phyloP scores from a whole-genome alignment of 2,329 filamentous ascomycete species.

The Botrytis paeoniae region DNA sequence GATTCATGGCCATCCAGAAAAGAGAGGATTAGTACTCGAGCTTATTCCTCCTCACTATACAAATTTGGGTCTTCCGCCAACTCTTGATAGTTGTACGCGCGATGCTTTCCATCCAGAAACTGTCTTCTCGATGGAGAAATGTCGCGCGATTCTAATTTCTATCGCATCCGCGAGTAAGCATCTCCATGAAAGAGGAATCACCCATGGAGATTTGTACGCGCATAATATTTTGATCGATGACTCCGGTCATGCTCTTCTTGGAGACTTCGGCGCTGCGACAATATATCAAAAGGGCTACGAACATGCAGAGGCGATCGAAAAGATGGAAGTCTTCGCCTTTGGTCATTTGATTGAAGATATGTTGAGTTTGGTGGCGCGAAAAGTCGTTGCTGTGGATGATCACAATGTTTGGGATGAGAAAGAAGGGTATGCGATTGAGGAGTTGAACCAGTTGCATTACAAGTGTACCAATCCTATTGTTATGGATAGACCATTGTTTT shows the following conservation, averaged over 20 bases:
- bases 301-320: slow-evolving; percentile 39
- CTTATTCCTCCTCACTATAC: slow-evolving; percentile 45
- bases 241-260: slow-evolving; percentile 45
- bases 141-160: slow-evolving; percentile 41
- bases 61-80: slow-evolving; percentile 46
- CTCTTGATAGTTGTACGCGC: slow-evolving; percentile 46
- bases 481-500: slow-evolving; percentile 32
- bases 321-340: slow-evolving; percentile 48
- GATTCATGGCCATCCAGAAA: slow-evolving; percentile 43
- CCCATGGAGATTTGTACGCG: slow-evolving; percentile 48
- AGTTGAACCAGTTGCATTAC: slow-evolving; percentile 34
- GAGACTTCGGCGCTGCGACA: slow-evolving; percentile 49
- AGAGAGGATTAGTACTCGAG: slow-evolving; percentile 46
- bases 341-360: slow-evolving; percentile 48
- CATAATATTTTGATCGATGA: slow-evolving; percentile 47
- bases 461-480: slow-evolving; percentile 35
- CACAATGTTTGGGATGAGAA: slow-evolving; percentile 31
- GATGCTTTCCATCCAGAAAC: slow-evolving; percentile 42
- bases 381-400: slow-evolving; percentile 20
- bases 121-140: slow-evolving; percentile 35
- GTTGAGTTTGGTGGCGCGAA: slow-evolving; percentile 38
- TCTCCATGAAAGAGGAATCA: slow-evolving; percentile 44
- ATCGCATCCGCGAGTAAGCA: slow-evolving; percentile 45
- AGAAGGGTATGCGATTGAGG: slow-evolving; percentile 32
- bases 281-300: slow-evolving; percentile 40